Evolutionary conservation across 2,329 filamentous ascomycete species (phyloP).

Genomic region (Colletotrichum musicola): DNA sequence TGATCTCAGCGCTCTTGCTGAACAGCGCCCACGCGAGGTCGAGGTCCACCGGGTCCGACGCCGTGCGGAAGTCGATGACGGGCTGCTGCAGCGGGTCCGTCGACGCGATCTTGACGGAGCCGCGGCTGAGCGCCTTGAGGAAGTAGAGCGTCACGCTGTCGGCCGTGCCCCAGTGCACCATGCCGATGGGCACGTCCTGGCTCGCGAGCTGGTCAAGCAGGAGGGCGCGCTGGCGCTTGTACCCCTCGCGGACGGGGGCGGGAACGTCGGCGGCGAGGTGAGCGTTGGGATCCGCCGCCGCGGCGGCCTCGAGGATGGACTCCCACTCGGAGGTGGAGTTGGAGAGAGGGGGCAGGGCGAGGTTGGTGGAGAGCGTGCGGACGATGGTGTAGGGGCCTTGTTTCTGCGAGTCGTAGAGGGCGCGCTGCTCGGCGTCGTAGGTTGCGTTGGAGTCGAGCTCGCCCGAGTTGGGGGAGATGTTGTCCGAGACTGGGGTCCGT

Average conservation of each 20-base stretch:
- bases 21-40: slow-evolving; percentile 50
- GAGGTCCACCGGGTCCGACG: slow-evolving; percentile 53
- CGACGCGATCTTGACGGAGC: slow-evolving; percentile 53
- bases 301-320: slow-evolving; percentile 44
- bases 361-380: slow-evolving; percentile 45
- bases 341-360: slow-evolving; percentile 50
- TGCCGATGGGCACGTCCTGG: slow-evolving; percentile 42
- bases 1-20: slow-evolving; percentile 47
- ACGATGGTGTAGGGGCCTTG: slow-evolving; percentile 48
- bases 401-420: slow-evolving; percentile 46
- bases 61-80: slow-evolving; percentile 54
- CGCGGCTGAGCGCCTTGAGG: slow-evolving; percentile 54
- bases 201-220: slow-evolving; percentile 47
- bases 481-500: slow-evolving; percentile 40
- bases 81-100: slow-evolving; percentile 50
- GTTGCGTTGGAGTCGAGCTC: slow-evolving; percentile 49
- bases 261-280: slow-evolving; percentile 49
- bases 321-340: slow-evolving; percentile 47
- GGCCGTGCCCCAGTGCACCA: slow-evolving; percentile 50
- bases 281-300: slow-evolving; percentile 45
- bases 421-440: slow-evolving; percentile 49
- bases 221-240: slow-evolving; percentile 50
- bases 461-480: slow-evolving; percentile 45
- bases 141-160: slow-evolving; percentile 49
- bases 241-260: slow-evolving; percentile 52